Percentiles rank a stretch among this genome's conserved stretches.
These are phyloP conservation scores for Colletotrichum noveboracense DNA, from an alignment of 2,329 filamentous ascomycete species.

Conservation along the genomic window DNA sequence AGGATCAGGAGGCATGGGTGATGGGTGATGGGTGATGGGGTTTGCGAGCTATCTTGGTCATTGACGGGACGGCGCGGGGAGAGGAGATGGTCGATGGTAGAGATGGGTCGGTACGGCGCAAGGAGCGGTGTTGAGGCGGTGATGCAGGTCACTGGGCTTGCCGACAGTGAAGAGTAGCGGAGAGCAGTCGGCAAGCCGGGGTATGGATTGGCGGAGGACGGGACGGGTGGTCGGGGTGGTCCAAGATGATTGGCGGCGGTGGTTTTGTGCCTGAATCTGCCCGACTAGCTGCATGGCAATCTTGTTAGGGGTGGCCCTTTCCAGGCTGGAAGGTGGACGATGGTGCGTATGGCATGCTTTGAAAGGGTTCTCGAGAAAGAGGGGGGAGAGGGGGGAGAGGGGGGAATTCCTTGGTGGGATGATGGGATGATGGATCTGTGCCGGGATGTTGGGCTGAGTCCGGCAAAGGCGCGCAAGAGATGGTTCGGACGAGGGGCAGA, in stretches of 20 bases:
- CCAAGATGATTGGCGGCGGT: slow-evolving; percentile 4
- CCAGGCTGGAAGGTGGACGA: background rate
- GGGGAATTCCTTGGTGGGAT: background rate
- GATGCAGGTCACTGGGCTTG: slow-evolving; percentile 21
- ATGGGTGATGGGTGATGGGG: background rate
- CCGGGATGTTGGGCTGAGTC: background rate
- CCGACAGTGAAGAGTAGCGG: slow-evolving; percentile 15
- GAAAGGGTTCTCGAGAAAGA: slow-evolving; percentile 1
- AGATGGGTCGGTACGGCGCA: background rate
- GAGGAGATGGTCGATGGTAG: background rate
- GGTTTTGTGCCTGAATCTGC: slow-evolving; percentile 22
- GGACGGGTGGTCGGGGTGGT: slow-evolving; percentile 3
- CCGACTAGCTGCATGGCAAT: slow-evolving; percentile 23
- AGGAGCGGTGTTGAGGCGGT: slow-evolving; percentile 23
- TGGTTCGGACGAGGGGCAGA: background rate
- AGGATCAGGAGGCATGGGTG: background rate
- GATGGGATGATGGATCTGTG: background rate
- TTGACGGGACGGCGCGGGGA: slow-evolving; percentile 17
- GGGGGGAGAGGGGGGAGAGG: background rate
- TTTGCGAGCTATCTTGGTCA: background rate
- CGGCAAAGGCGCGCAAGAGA: background rate
- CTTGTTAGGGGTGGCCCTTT: background rate
- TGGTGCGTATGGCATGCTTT: background rate
- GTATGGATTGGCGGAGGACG: background rate
- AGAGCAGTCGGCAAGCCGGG: background rate